Percentiles rank a stretch among this genome's conserved stretches.
Conservation (phyloP, 768 basidiomycete genomes). For the Hortiboletus campestris region DNA sequence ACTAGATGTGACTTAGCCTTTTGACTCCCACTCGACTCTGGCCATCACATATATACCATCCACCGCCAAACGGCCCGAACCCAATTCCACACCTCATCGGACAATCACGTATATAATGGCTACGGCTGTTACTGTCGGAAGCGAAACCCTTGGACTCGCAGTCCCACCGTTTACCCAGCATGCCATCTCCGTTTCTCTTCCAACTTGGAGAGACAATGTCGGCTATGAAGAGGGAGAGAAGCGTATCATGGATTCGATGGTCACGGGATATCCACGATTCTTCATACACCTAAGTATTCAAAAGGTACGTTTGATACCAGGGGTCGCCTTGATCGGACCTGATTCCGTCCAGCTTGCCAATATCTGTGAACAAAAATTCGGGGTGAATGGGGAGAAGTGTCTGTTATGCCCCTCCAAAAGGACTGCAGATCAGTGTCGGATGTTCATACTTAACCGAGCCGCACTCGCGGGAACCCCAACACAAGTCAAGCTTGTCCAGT, state of each 20-base stretch:
- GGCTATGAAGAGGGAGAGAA: conserved; percentile 89
- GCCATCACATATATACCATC: background rate
- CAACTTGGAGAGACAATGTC: conserved; percentile 88
- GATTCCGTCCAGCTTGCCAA: conserved; percentile 58
- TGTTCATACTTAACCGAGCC: conserved; percentile 62
- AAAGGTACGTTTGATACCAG: conserved; percentile 54
- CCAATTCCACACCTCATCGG: background rate
- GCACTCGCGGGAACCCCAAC: conserved; percentile 40
- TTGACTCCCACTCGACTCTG: background rate
- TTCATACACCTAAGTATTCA: conserved; percentile 85
- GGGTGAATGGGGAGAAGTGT: conserved; percentile 64
- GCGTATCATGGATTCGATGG: conserved; percentile 75
- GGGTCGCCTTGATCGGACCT: background rate
- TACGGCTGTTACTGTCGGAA: conserved; percentile 4
- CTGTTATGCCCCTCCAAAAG: conserved; percentile 75
- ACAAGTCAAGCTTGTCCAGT: conserved; percentile 61
- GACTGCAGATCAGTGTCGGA: conserved; percentile 72
- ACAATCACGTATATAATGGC: conserved; percentile 6
- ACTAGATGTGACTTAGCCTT: no score
- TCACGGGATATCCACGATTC: conserved; percentile 91
- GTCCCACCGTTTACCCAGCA: conserved; percentile 75
- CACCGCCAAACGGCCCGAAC: background rate
- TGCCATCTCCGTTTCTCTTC: conserved; percentile 93
- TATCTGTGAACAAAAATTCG: conserved; percentile 79
- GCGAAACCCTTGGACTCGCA: conserved; percentile 42